Base-by-base conservation (phyloP, 2,329 filamentous ascomycete species). In the Alternaria triticina region DNA sequence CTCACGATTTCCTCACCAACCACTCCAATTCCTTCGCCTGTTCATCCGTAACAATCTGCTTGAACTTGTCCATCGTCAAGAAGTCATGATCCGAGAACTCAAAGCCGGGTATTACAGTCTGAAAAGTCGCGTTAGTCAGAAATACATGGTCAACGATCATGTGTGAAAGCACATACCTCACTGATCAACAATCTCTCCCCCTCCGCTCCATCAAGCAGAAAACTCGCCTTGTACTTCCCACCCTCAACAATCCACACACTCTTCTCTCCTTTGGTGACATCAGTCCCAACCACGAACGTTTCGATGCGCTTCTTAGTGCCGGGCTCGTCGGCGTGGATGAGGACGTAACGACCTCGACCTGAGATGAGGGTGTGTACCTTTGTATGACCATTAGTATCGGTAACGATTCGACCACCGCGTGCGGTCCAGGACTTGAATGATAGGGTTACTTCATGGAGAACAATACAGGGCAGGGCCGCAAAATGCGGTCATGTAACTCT, bases 161-260 rank as follows among this genome's bases (percentile, higher is more conserved):
- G n/a, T 0, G 46, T 10, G 10, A 49, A 49, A 28, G 5, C 23
- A 65, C 64, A 71, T 64, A 82, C 81, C 81, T 92, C 89, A 51
- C 86, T 88, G 62, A 92, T 91, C 79, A 92, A 80, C 69, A 90
- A 75, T 0, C 87, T 87, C 17, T 81, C 82, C 40, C 79, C 81
- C 25, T 68, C 30, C 13, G 81, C 82, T 30, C 79, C 81, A 25
- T 68, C 30, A 90, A 75, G 40, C 60, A 91, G 71, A 76, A 85
- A 90, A 70, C 84, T 89, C 11, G 86, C 86, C 79, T 91, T 92
- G 74, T 86, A 92, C 75, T 88, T 87, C 5, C 87, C 89, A 0
- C 89, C 89, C 57, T 90, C 88, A 8, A 92, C 89, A 63, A 90
- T 82, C 89, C 89, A 92, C 75, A 91, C 88, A 71, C 90, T 67